phyloP scores from a whole-genome alignment of 2,329 filamentous ascomycete species.

The Ceratocystiopsis minuta region DNA sequence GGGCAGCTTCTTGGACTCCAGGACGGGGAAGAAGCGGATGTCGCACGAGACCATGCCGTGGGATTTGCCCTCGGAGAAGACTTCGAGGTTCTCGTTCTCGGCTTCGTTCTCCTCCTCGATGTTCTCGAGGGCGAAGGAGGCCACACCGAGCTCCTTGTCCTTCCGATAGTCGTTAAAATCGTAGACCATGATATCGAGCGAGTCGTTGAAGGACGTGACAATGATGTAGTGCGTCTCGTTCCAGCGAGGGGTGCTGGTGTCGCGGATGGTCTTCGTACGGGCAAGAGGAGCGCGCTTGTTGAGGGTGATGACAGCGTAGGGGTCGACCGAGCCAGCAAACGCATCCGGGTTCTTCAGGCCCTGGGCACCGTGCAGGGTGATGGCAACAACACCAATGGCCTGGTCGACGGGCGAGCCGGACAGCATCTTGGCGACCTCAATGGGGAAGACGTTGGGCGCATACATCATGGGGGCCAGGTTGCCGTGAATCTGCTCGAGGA shows the following conservation, averaged over 20 bases:
- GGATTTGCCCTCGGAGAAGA: slow-evolving; percentile 67
- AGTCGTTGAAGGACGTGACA: slow-evolving; percentile 75
- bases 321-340: slow-evolving; percentile 80
- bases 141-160: slow-evolving; percentile 82
- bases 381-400: slow-evolving; percentile 80
- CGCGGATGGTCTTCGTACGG: slow-evolving; percentile 72
- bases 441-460: slow-evolving; percentile 88
- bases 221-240: slow-evolving; percentile 95
- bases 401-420: slow-evolving; percentile 87
- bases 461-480: slow-evolving; percentile 97
- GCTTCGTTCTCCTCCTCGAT: slow-evolving; percentile 60
- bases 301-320: slow-evolving; percentile 70
- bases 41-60: slow-evolving; percentile 68
- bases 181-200: slow-evolving; percentile 66
- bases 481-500: slow-evolving; percentile 87
- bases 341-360: slow-evolving; percentile 92
- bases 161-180: slow-evolving; percentile 95
- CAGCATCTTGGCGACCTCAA: slow-evolving; percentile 96
- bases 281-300: slow-evolving; percentile 69
- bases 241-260: slow-evolving; percentile 79
- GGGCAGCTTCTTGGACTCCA: slow-evolving; percentile 51
- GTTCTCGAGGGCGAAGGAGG: slow-evolving; percentile 69
- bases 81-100: slow-evolving; percentile 71
- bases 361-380: slow-evolving; percentile 79
- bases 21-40: slow-evolving; percentile 85